phyloP scores from a whole-genome alignment of 257 asterid species.

The Eustoma russellianum region DNA sequence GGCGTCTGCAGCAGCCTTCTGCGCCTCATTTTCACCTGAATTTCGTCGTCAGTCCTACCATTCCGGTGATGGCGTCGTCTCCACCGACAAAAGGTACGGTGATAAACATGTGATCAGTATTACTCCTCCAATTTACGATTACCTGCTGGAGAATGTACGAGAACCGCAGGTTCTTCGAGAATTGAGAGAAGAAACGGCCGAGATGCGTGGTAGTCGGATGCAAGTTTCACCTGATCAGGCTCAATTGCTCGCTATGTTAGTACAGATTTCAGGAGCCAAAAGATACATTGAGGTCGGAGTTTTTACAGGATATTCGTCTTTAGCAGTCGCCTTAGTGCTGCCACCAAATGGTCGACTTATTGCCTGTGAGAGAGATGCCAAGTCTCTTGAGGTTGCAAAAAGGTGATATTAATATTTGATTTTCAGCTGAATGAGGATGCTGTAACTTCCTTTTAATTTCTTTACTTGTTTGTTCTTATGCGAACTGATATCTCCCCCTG shows the following conservation, averaged over 20 bases:
- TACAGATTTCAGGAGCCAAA: constrained; percentile 74
- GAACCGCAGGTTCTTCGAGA: constrained; percentile 83
- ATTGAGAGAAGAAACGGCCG: constrained; percentile 90
- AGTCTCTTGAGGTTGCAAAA: constrained; percentile 66
- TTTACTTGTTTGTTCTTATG: no score
- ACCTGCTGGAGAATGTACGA: constrained; percentile 69
- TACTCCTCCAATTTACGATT: constrained; percentile 59
- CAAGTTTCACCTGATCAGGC: constrained; percentile 99
- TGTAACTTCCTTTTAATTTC: no score
- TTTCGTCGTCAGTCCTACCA: constrained; percentile 13
- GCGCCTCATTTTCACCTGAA: constrained; percentile 4
- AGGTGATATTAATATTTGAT: constrained; percentile 2
- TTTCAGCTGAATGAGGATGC: no score
- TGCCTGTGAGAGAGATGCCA: constrained; percentile 84
- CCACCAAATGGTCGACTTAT: constrained; percentile 73
- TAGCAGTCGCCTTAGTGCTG: constrained; percentile 78
- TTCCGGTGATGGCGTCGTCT: constrained; percentile 32
- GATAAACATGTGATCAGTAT: constrained; percentile 72
- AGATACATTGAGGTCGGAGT: constrained; percentile 94
- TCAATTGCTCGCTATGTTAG: constrained; percentile 88
- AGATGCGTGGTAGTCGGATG: constrained; percentile 84
- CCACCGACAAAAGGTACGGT: constrained; percentile 50
- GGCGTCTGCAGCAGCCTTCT: constrained; percentile 7
- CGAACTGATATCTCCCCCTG: no score
- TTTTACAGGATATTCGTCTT: constrained; percentile 93